Evolutionary conservation across 225 moss, liverwort and hornwort species (phyloP).

Genomic region (Asterella californica): DNA sequence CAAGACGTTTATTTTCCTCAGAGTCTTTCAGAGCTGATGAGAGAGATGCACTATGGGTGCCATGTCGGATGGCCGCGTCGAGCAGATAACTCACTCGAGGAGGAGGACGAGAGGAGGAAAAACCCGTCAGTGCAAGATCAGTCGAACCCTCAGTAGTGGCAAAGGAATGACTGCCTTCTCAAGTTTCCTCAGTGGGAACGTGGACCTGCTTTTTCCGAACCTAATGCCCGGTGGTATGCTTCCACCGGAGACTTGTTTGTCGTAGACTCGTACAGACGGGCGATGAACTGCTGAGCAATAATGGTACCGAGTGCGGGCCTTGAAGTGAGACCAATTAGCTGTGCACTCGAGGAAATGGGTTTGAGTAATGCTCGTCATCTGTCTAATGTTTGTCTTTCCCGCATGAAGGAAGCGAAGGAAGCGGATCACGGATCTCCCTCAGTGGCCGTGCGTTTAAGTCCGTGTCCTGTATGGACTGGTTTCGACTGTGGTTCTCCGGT

Average conservation of each 20-base stretch:
- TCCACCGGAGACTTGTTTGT: background rate
- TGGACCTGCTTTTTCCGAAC: background rate
- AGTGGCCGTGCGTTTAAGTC: background rate
- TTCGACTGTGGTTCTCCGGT: background rate
- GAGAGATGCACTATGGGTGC: background rate
- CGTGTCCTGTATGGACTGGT: background rate
- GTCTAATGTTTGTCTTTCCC: background rate
- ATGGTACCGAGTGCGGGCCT: background rate
- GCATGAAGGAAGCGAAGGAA: background rate
- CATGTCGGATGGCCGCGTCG: background rate
- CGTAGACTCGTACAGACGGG: background rate
- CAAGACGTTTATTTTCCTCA: background rate
- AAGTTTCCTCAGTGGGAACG: background rate
- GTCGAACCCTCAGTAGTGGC: background rate
- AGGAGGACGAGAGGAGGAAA: background rate
- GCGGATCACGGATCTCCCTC: background rate
- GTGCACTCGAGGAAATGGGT: background rate
- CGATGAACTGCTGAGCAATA: background rate
- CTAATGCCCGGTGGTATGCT: background rate
- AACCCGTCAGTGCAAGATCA: too few species aligned
- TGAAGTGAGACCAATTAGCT: background rate
- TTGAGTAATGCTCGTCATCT: background rate
- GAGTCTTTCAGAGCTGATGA: background rate
- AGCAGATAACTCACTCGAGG: background rate
- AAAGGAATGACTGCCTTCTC: background rate